Percentiles rank a stretch among this genome's conserved stretches.
Conservation (phyloP, 225 moss, liverwort and hornwort species). For the Sphagnum tenellum region DNA sequence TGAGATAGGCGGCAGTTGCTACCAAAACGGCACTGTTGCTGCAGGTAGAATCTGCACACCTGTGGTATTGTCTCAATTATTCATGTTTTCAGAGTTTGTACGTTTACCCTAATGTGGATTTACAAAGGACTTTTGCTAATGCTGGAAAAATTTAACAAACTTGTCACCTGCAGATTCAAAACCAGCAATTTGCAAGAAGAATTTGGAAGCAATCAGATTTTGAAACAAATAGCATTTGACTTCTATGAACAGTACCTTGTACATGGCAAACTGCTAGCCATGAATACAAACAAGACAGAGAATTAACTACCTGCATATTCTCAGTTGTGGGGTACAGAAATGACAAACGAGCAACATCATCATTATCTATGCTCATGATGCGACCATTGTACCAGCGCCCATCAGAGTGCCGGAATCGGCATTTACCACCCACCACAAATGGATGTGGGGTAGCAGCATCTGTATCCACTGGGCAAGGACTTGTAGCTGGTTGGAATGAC, state of each 20-base stretch:
- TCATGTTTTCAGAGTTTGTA: too few relatives aligned
- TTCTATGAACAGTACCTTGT: too few relatives aligned
- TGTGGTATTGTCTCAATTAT: slow-evolving; percentile 14
- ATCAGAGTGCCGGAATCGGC: slow-evolving; percentile 82
- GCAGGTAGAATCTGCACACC: slow-evolving; percentile 99
- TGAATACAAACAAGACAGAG: too few relatives aligned
- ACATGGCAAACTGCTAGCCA: too few relatives aligned
- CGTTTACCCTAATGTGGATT: too few relatives aligned
- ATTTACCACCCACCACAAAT: slow-evolving; percentile 53
- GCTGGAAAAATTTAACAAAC: slow-evolving; percentile 27
- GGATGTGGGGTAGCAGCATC: slow-evolving; percentile 25
- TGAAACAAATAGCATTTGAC: too few relatives aligned
- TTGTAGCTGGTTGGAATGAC: slow-evolving; percentile 6
- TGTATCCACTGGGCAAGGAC: slow-evolving; percentile 21
- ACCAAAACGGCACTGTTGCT: slow-evolving; percentile 99
- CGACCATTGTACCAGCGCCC: slow-evolving; percentile 89
- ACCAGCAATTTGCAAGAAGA: background rate
- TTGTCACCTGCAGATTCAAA: background rate
- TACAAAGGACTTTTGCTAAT: too few relatives aligned
- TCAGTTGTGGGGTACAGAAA: slow-evolving; percentile 76
- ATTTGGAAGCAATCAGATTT: too few relatives aligned
- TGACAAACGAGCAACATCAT: slow-evolving; percentile 50
- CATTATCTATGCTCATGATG: slow-evolving; percentile 37
- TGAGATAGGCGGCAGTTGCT: slow-evolving; percentile 90
- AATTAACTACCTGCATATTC: slow-evolving; percentile 62